Percentiles rank a stretch among this genome's conserved stretches.
These are phyloP conservation scores for Pelargonium cotyledonis DNA, from an alignment of 441 rosid species.

Conservation along the genomic window DNA sequence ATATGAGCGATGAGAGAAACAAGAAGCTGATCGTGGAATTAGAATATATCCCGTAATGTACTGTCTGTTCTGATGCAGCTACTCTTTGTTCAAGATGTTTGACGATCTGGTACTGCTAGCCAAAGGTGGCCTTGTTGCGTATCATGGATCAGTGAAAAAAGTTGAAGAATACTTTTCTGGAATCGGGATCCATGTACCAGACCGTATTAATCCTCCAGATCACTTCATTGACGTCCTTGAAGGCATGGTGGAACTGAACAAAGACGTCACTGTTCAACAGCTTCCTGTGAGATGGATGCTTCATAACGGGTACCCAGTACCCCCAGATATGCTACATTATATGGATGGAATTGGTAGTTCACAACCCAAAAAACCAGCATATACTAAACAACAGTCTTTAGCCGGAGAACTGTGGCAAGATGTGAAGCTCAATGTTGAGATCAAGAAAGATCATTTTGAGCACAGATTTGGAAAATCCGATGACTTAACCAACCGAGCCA, in stretches of 20 bases:
- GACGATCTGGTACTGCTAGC: conserved; percentile 92
- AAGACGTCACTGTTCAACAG: conserved; percentile 55
- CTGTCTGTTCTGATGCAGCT: conserved; percentile 40
- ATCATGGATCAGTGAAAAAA: conserved; percentile 83
- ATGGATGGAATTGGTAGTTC: conserved; percentile 47
- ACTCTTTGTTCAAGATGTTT: conserved; percentile 80
- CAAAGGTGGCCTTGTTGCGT: conserved; percentile 80
- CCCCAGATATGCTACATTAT: conserved; percentile 70
- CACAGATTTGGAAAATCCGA: conserved; percentile 38
- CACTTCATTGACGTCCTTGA: conserved; percentile 91
- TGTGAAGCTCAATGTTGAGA: conserved; percentile 48
- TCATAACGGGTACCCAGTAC: conserved; percentile 78
- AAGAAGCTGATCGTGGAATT: too few relatives aligned
- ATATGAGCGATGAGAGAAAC: too few relatives aligned
- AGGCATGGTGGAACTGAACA: conserved; percentile 58
- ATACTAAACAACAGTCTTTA: conserved; percentile 42
- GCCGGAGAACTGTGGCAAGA: conserved; percentile 86
- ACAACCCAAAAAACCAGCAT: background rate
- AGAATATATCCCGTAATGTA: too few relatives aligned
- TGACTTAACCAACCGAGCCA: conserved; percentile 58
- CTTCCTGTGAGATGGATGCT: conserved; percentile 96
- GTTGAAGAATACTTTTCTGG: conserved; percentile 77
- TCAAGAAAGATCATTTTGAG: conserved; percentile 48
- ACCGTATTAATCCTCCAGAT: conserved; percentile 89
- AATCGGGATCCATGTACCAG: conserved; percentile 77